Evolutionary conservation across 306 rosid genomes (phyloP).

Genomic region (Canavalia gladiata): DNA sequence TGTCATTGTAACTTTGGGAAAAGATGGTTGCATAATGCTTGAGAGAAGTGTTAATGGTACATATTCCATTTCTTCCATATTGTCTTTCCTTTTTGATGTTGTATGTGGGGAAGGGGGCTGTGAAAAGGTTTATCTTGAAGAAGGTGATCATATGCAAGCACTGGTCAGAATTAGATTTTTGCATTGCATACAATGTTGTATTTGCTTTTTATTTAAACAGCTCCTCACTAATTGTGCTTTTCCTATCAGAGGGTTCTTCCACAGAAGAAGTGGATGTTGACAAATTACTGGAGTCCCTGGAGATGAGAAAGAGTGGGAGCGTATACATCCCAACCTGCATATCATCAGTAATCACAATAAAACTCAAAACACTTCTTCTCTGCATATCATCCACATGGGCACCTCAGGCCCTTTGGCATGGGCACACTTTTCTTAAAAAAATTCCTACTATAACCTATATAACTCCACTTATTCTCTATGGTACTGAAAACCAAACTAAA

Average conservation of each 20-base stretch:
- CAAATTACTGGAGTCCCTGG: slow-evolving; percentile 60
- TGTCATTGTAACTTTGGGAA: slow-evolving; percentile 89
- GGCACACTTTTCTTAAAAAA: not conserved
- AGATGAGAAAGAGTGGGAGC: slow-evolving; percentile 60
- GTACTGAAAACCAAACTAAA: not conserved
- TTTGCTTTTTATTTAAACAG: slow-evolving; percentile 42
- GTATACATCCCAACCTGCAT: slow-evolving; percentile 58
- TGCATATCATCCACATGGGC: slow-evolving; percentile 9
- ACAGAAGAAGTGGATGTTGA: slow-evolving; percentile 73
- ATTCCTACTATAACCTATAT: slow-evolving; percentile 5
- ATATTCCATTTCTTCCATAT: not conserved
- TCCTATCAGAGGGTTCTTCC: slow-evolving; percentile 64
- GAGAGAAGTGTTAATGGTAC: slow-evolving; percentile 74
- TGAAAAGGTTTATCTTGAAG: slow-evolving; percentile 4
- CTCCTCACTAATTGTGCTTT: slow-evolving; percentile 46
- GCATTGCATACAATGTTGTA: slow-evolving; percentile 17
- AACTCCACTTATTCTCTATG: not conserved
- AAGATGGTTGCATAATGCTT: slow-evolving; percentile 93
- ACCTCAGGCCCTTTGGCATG: not conserved
- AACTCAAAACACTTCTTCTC: slow-evolving; percentile 15
- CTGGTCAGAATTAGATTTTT: slow-evolving; percentile 25
- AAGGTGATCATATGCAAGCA: not conserved
- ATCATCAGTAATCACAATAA: slow-evolving; percentile 66
- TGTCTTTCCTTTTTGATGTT: not conserved
- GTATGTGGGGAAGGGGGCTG: not conserved